Percentiles rank a stretch among this genome's conserved stretches.
Conservation (phyloP, 768 basidiomycete genomes). For the Holtermanniella nyarrowii region DNA sequence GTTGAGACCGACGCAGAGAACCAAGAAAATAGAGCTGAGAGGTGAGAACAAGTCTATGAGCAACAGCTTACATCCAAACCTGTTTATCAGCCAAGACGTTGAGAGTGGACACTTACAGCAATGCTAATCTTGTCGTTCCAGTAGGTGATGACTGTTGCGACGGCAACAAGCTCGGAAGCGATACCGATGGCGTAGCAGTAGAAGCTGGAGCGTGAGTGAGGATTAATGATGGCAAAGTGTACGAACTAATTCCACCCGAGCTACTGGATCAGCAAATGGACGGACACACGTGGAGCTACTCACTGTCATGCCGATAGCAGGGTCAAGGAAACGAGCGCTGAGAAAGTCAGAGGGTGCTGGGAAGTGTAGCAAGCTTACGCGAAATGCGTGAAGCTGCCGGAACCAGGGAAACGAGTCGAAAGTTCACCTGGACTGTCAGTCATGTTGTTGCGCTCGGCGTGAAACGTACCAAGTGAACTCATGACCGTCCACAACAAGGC, state of each 20-base stretch:
- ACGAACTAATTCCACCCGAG: constrained; percentile 49
- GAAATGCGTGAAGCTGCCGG: constrained; percentile 19
- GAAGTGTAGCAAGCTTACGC: constrained; percentile 1
- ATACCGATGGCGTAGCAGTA: constrained; percentile 48
- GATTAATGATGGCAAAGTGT: constrained; percentile 6
- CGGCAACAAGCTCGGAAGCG: constrained; percentile 66
- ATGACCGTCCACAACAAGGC: constrained; percentile 27
- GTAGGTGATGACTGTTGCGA: constrained; percentile 58
- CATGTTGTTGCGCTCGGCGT: no score
- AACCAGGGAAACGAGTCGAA: constrained; percentile 19
- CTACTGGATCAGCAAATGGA: no score
- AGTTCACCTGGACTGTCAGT: constrained; percentile 20
- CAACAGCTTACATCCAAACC: constrained; percentile 21
- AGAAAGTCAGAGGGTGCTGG: constrained; percentile 5
- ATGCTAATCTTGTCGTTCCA: constrained; percentile 44
- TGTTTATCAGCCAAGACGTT: no score
- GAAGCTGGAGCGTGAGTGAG: constrained; percentile 7
- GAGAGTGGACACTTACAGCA: no score
- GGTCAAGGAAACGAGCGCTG: constrained; percentile 39
- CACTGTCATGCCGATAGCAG: constrained; percentile 41
- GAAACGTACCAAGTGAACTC: background rate
- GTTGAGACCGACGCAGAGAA: constrained; percentile 43
- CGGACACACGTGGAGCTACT: no score
- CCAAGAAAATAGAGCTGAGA: constrained; percentile 6
- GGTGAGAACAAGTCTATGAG: background rate